Percentiles rank a stretch among this genome's conserved stretches.
Conservation (phyloP, 192 early-diverging fungal genomes). For the Coemansia sp. region DNA sequence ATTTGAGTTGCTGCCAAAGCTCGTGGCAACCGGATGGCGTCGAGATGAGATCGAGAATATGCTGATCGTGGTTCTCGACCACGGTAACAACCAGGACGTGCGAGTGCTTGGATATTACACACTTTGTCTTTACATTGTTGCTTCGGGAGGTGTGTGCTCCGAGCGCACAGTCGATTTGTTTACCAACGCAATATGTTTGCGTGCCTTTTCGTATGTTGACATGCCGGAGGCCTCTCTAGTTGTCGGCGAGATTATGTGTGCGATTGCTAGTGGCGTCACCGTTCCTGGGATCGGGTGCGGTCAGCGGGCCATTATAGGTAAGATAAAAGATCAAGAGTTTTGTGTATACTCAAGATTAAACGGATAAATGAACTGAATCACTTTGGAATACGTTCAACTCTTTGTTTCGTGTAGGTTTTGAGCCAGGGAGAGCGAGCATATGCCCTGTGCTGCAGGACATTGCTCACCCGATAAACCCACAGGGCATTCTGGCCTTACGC, state of each 20-base stretch:
- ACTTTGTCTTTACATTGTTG: conserved; percentile 29
- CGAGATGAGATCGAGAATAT: conserved; percentile 43
- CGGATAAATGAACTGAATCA: too few relatives aligned
- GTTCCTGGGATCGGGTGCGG: conserved; percentile 42
- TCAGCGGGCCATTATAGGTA: conserved; percentile 33
- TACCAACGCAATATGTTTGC: conserved; percentile 34
- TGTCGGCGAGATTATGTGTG: conserved; percentile 38
- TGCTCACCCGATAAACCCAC: conserved; percentile 36
- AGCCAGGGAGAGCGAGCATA: conserved; percentile 32
- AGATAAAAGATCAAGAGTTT: neutral
- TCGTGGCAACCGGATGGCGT: conserved; percentile 34
- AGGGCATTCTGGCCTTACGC: conserved; percentile 33
- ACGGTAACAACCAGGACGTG: conserved; percentile 48
- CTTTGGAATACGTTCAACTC: neutral
- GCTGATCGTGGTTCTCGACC: conserved; percentile 42
- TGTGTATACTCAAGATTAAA: too few relatives aligned
- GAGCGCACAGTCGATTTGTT: conserved; percentile 30
- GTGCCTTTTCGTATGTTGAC: conserved; percentile 38
- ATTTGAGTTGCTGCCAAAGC: conserved; percentile 32
- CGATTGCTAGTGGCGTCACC: conserved; percentile 32
- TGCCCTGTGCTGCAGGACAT: conserved; percentile 42
- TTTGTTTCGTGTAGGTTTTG: conserved; percentile 15
- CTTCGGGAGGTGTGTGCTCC: conserved; percentile 19
- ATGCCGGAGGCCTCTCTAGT: conserved; percentile 35
- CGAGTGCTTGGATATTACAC: conserved; percentile 33